These are phyloP conservation scores for Coemansia sp. DNA, from an alignment of 192 early-diverging fungal genomes.

Conservation along the genomic window DNA sequence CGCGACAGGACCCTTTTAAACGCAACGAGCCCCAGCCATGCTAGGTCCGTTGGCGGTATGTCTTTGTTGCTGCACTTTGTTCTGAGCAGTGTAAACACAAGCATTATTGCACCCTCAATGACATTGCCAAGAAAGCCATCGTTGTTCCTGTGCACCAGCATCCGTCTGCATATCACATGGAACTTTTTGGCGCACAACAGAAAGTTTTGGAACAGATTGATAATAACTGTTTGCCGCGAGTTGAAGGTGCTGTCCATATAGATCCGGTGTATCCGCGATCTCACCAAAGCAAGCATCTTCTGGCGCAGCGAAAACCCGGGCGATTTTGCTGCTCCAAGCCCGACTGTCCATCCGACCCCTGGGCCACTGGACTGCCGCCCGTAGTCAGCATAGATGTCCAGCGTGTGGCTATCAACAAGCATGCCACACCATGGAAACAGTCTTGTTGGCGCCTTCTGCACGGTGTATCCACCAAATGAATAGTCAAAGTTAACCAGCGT, in stretches of 20 bases:
- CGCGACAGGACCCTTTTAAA: conserved; percentile 45
- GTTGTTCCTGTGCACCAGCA: conserved; percentile 22
- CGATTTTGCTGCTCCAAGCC: conserved; percentile 48
- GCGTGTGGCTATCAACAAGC: conserved; percentile 64
- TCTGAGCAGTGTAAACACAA: conserved; percentile 33
- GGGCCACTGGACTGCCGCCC: conserved; percentile 49
- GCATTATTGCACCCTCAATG: conserved; percentile 17
- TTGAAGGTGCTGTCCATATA: conserved; percentile 69
- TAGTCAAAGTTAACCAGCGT: conserved; percentile 78
- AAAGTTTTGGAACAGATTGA: conserved; percentile 82
- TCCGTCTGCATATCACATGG: conserved; percentile 32
- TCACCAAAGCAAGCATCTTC: conserved; percentile 46
- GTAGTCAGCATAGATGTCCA: conserved; percentile 75
- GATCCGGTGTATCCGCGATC: conserved; percentile 49
- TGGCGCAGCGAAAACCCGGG: conserved; percentile 46
- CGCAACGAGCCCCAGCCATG: conserved; percentile 57
- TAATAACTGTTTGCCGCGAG: conserved; percentile 59
- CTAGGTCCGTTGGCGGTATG: conserved; percentile 24
- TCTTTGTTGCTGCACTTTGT: conserved; percentile 16
- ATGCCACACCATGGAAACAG: conserved; percentile 76
- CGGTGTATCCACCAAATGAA: conserved; percentile 32
- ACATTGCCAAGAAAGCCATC: conserved; percentile 13
- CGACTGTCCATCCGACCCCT: conserved; percentile 54
- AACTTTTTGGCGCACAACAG: conserved; percentile 72
- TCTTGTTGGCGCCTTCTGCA: conserved; percentile 17